Evolutionary conservation across 1,284 basidiomycete genomes (phyloP), one percentile per base, ranked within the genome.

Genomic region (Microstroma glucosiphilum): DNA sequence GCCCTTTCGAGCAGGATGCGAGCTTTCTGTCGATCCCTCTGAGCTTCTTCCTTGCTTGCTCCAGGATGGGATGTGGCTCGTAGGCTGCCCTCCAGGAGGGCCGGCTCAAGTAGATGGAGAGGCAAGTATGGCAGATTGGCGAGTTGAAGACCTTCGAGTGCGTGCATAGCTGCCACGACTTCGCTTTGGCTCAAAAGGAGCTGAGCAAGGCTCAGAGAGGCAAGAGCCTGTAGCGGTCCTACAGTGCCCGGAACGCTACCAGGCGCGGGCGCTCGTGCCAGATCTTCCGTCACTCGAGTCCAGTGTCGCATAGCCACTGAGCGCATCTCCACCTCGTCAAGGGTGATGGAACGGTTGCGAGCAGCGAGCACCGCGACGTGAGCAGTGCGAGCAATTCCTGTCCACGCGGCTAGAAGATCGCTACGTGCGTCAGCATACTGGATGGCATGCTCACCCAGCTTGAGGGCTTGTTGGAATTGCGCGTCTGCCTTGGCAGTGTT

Each of bases 391-490:
- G 77, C 77, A 48, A 71, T 71, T 59, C 67, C 60, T 46, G 77
- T 69, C 62, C 67, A 68, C 9, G 74, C 75, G 40, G 77, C 70
- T 40, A 69, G 61, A 56, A 74, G 62, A 40, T 71, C 68, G 11
- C 67, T 49, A n/a, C 67, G 60, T 1, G 68, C 62, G 59, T 79
- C 77, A 17, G 77, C 73, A 23, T 75, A 77, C 65, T 79, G 77
- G 56, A 78, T 66, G 8, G 77, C 76, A 40, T 78, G 76, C 53
- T 79, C 77, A 42, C 68, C 69, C 4, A 79, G 68, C 66, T 77
- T 79, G 60, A 77, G 67, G 6, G 77, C 75, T 42, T 68, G 68
- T 15, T 59, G 63, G 37, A 73, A 74, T 61, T 71, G 58, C 12
- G 65, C 59, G 59, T 64, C 67, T 40, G 64, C 66, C 42, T 67